Evolutionary conservation across 305 asterid species (phyloP), one percentile per base, ranked within the genome.

Genomic region (Stenogyne calaminthoides): DNA sequence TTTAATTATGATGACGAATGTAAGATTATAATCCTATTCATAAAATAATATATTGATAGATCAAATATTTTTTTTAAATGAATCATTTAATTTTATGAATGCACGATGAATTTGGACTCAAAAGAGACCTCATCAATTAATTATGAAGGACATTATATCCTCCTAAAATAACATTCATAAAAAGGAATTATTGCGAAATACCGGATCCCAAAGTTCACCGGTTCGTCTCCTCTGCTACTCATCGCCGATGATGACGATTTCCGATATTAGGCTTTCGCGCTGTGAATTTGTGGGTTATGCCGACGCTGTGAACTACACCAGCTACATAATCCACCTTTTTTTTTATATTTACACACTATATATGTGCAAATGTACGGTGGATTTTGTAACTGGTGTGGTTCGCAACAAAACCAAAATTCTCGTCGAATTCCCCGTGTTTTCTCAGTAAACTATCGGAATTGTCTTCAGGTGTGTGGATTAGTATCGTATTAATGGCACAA

Each of bases 231-330:
- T 22, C 49, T 57, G 60, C 58, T 20, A 32, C 52, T 27, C 67
- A 51, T 64, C 9, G 73, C 54, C 66, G 69, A 55, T 8, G 19
- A 42, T 34, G 46, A 44, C 52, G 47, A 46, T 4, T 46, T 46
- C 64, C 76, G 68, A 25, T 15, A 29, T 15, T 73, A 55, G 64
- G 64, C 1, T 61, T 20, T 54, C 19, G 63, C 44, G 66, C 51
- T 19, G 59, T 40, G 25, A 64, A 67, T 44, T 71, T 12, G 29
- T 19, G 32, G 7, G 18, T 10, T 16, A 18, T 15, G 18, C 6
- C 55, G 19, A 14, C 62, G 19, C 20, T 15, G 42, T 29, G 44
- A 60, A 7, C 19, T 16, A 4, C 47, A n/a, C 27, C n/a, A 61
- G 27, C 49, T 61, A 3, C 67, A 36, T 36, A 16, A 3, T 61